phyloP scores from a whole-genome alignment of 306 rosid species.

The Fragaria iinumae region DNA sequence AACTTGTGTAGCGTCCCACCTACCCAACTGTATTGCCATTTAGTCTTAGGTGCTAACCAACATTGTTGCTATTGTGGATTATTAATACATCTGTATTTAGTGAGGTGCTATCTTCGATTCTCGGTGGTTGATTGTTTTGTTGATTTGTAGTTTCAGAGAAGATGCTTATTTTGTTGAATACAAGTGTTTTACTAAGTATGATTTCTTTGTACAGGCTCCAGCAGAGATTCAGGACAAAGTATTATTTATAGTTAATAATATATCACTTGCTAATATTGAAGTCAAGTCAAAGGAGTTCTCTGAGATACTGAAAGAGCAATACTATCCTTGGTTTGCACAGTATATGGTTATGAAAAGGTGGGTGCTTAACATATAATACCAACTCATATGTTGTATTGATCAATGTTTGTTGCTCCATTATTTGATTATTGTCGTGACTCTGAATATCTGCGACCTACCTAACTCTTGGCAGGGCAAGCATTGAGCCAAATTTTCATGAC shows the following conservation, averaged over 20 bases:
- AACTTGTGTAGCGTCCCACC: background rate
- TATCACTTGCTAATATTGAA: conserved; percentile 71
- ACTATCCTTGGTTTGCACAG: conserved; percentile 96
- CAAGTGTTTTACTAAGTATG: conserved; percentile 19
- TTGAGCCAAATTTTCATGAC: conserved; percentile 97
- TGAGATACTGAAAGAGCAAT: conserved; percentile 78
- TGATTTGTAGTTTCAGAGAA: background rate
- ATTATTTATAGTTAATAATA: conserved; percentile 85
- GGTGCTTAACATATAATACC: background rate
- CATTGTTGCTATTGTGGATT: background rate
- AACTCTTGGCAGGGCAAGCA: conserved; percentile 76
- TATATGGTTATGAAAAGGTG: conserved; percentile 99
- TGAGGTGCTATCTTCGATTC: background rate
- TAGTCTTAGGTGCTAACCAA: background rate
- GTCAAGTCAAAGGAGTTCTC: conserved; percentile 70
- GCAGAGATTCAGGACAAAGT: conserved; percentile 95
- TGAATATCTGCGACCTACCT: background rate
- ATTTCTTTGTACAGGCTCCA: conserved; percentile 66
- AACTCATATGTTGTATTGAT: background rate
- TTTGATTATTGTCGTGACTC: background rate
- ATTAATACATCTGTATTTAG: background rate
- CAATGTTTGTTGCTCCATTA: background rate
- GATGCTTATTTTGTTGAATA: background rate
- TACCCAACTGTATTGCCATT: background rate
- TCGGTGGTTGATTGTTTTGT: background rate